phyloP scores from a whole-genome alignment of 2,329 filamentous ascomycete genomes.

The Ophiostoma quercus region DNA sequence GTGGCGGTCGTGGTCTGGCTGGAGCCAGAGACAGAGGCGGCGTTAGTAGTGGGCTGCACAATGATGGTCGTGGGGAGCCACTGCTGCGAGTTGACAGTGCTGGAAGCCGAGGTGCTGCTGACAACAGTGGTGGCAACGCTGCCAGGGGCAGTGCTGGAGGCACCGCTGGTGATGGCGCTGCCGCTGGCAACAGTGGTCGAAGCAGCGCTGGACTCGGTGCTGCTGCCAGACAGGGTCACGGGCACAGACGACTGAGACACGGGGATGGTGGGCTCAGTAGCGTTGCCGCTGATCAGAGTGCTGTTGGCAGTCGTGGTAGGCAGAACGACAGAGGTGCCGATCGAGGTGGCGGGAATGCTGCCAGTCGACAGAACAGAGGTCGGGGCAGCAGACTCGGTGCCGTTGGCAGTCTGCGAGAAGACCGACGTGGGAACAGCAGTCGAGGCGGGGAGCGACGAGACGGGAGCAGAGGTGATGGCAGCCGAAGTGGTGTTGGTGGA shows the following conservation, averaged over 20 bases:
- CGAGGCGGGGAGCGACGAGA: background rate
- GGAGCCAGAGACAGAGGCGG: slow-evolving; percentile 36
- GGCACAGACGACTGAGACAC: slow-evolving; percentile 12
- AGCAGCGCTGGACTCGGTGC: slow-evolving; percentile 11
- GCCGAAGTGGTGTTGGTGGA: background rate
- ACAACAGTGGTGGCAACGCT: background rate
- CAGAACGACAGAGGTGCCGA: background rate
- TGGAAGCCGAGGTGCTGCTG: background rate
- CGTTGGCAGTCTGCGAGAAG: slow-evolving; percentile 16
- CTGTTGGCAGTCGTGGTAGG: background rate
- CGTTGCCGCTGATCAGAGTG: slow-evolving; percentile 15
- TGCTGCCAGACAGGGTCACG: slow-evolving; percentile 13
- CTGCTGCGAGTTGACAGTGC: slow-evolving; percentile 26
- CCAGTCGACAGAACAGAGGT: slow-evolving; percentile 4
- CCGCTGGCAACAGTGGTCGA: background rate
- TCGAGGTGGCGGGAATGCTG: background rate
- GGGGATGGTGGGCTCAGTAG: slow-evolving; percentile 16
- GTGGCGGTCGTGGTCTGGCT: slow-evolving; percentile 44
- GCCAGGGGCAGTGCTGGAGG: background rate
- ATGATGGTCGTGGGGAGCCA: slow-evolving; percentile 59
- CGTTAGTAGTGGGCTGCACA: slow-evolving; percentile 45
- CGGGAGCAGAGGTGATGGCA: background rate
- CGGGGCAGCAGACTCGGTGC: slow-evolving; percentile 5
- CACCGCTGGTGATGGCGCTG: background rate
- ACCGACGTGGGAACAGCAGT: slow-evolving; percentile 8